Percentiles rank a stretch among this genome's conserved stretches.
Evolutionary conservation across 179 eudicot species (phyloP).

Genomic region (Silene vulgaris): DNA sequence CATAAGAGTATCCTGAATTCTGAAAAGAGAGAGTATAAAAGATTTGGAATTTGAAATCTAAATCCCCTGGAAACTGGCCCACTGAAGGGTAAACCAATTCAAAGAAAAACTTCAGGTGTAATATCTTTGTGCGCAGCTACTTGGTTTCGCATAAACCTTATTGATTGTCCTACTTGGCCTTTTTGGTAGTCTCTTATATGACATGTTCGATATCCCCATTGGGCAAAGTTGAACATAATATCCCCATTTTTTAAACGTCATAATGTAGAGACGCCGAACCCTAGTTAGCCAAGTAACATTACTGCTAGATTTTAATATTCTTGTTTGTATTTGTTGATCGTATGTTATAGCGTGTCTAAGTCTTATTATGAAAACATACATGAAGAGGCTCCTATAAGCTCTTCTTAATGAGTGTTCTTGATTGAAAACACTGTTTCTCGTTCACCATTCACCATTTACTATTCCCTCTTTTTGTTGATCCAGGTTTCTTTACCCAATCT

Average conservation of each 20-base stretch:
- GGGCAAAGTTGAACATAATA: too few species aligned
- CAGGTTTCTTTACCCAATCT: constrained; percentile 96
- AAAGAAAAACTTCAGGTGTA: not conserved
- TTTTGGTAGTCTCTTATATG: not conserved
- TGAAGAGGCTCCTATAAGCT: not conserved
- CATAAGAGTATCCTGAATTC: not conserved
- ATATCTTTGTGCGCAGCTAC: not conserved
- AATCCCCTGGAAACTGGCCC: not conserved
- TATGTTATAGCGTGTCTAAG: not conserved
- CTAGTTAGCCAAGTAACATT: not conserved
- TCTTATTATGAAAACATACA: constrained; percentile 1
- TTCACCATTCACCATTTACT: not conserved
- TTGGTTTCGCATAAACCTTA: not conserved
- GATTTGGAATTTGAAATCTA: not conserved
- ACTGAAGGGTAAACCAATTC: not conserved
- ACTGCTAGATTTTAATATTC: not conserved
- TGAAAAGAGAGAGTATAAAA: not conserved
- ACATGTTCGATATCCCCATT: not conserved
- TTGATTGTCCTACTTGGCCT: not conserved
- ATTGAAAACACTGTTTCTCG: not conserved
- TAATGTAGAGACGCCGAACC: not conserved
- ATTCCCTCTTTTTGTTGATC: constrained; percentile 13
- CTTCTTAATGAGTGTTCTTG: not conserved
- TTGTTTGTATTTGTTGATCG: constrained; percentile 11
- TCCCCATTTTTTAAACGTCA: too few species aligned